Percentiles rank a stretch among this genome's conserved stretches.
These are phyloP conservation scores for Aspergillus sp. DNA, from an alignment of 2,329 filamentous ascomycete species.

Conservation along the genomic window DNA sequence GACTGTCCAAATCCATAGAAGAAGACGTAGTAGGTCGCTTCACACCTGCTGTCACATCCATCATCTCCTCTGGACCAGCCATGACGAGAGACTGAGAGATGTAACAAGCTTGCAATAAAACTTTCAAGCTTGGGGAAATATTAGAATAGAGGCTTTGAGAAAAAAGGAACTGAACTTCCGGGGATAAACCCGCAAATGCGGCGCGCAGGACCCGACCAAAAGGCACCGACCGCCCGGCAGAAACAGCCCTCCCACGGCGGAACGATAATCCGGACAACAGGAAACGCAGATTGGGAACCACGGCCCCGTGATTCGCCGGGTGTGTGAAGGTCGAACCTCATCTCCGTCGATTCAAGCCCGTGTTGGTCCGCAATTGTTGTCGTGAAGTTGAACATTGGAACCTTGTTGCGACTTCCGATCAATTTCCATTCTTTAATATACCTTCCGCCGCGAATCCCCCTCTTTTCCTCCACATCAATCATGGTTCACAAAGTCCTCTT, in stretches of 20 bases:
- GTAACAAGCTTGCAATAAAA: not conserved
- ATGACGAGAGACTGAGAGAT: constrained; percentile 24
- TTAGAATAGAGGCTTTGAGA: no score
- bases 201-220: no score
- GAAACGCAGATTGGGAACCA: constrained; percentile 32
- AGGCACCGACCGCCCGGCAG: not conserved
- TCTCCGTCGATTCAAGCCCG: constrained; percentile 15
- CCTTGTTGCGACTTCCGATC: constrained; percentile 3
- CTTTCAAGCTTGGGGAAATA: not conserved
- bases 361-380: not conserved
- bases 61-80: constrained; percentile 36
- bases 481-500: constrained; percentile 57
- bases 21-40: constrained; percentile 27
- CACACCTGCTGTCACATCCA: constrained; percentile 27
- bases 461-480: constrained; percentile 15
- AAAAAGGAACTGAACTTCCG: not conserved
- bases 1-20: constrained; percentile 33
- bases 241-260: no score
- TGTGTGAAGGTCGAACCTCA: constrained; percentile 20
- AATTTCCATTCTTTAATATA: not conserved
- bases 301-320: constrained; percentile 38
- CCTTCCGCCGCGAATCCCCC: constrained; percentile 17
- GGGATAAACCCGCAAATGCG: no score
- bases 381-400: constrained; percentile 18
- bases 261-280: no score